Evolutionary conservation across 2,329 filamentous ascomycete species (phyloP), one percentile per base, ranked within the genome.

Genomic region (Diaporthe ilicicola): DNA sequence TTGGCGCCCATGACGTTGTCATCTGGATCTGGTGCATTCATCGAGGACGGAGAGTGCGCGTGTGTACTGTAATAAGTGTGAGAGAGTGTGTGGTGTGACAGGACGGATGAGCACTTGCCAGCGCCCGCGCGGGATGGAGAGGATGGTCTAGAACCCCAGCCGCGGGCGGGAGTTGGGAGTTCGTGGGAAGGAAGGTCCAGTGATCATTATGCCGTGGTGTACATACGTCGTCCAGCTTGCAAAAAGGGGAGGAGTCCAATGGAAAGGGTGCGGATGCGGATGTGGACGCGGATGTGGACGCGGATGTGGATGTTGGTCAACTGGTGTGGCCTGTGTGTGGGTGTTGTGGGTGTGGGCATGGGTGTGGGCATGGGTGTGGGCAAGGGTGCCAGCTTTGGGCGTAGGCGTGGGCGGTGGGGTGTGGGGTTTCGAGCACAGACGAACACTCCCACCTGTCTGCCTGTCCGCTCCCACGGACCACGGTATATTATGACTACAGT

Each of bases 371-470:
- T 59, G 56, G 56, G 37, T 61, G 55, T n/a, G 12, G 37, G 50
- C 50, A n/a, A 32, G 50, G 50, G 50, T 53, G 50, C 44, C 4
- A 22, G 9, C 29, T 32, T 17, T 53, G 50, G 56, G 56, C 22
- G 56, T 42, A 17, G 19, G 55, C 9, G 51, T 46, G 39, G 56
- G 56, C 56, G 39, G 59, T 62, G 59, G 42, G 56, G 27, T 24
- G 56, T 46, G 56, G 56, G 56, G 56, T 34, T 34, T 62, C 39
- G 39, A 46, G 42, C 39, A 46, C 56, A 48, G 39, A 34, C 56
- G 39, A 44, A 62, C 56, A 62, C 27, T 39, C 37, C 42, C 24
- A 29, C 24, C 39, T 9, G 27, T n/a, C 37, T 19, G n/a, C 12
- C 54, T 42, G 13, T 29, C 22, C n/a, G 29, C 29, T 24, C 59